Evolutionary conservation across 106 monocot genomes (phyloP).

Genomic region (Posidonia australis): DNA sequence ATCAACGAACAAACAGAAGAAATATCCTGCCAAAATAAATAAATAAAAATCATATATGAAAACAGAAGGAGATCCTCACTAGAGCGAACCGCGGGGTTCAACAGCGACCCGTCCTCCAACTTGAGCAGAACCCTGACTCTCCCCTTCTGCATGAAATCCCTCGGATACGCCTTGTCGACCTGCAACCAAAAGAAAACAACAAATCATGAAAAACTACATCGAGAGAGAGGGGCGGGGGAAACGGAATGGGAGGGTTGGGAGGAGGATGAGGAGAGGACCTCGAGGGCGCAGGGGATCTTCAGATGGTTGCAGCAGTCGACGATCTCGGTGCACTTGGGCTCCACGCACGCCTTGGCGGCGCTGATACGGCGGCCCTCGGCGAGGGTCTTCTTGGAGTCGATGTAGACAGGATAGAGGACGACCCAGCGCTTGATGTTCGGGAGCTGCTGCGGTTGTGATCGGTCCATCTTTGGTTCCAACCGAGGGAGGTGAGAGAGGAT

Average conservation of each 20-base stretch:
- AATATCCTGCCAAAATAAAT: not conserved
- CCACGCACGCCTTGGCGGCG: constrained; percentile 14
- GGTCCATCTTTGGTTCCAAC: too few species aligned
- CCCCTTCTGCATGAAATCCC: constrained; percentile 90
- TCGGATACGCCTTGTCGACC: constrained; percentile 84
- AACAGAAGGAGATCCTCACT: constrained; percentile 39
- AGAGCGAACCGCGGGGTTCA: constrained; percentile 50
- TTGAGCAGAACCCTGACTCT: constrained; percentile 80
- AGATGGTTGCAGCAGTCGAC: constrained; percentile 49
- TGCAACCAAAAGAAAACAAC: constrained; percentile 12
- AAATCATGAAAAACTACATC: not conserved
- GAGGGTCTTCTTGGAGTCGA: constrained; percentile 29
- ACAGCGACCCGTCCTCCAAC: constrained; percentile 60
- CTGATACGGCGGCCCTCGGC: constrained; percentile 25
- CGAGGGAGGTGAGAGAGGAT: too few species aligned
- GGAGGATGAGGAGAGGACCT: constrained; percentile 28
- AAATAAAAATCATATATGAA: not conserved
- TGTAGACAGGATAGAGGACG: constrained; percentile 21
- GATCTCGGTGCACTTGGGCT: constrained; percentile 27
- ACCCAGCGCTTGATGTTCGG: constrained; percentile 22
- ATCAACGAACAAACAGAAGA: too few species aligned
- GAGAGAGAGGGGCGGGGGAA: not conserved
- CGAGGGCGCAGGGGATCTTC: constrained; percentile 65
- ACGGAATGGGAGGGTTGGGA: not conserved
- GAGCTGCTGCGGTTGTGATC: not conserved